phyloP scores from a whole-genome alignment of 1,139 yeast species.

The Geotrichum candidum region DNA sequence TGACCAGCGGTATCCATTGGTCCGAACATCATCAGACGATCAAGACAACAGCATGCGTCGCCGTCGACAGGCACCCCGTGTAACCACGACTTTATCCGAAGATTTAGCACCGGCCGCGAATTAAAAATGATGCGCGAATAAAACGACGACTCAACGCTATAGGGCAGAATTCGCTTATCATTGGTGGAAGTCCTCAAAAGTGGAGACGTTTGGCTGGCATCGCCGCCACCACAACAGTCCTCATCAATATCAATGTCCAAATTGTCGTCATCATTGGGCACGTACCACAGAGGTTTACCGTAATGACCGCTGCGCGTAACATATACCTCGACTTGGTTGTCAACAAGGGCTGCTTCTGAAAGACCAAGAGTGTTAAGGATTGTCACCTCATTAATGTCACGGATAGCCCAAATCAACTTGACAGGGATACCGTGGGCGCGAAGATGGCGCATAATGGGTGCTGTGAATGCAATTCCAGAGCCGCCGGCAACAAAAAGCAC shows the following conservation, averaged over 20 bases:
- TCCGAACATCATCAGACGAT: constrained; percentile 28
- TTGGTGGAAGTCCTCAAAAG: not conserved
- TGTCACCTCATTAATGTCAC: constrained; percentile 71
- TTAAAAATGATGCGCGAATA: constrained; percentile 29
- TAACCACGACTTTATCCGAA: constrained; percentile 36
- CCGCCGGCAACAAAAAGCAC: constrained; percentile 69
- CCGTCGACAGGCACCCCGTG: constrained; percentile 32
- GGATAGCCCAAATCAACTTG: constrained; percentile 80
- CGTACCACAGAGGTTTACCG: constrained; percentile 4
- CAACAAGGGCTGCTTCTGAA: constrained; percentile 27
- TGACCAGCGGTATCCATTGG: constrained; percentile 46
- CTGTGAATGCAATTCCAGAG: constrained; percentile 70
- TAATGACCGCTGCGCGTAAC: constrained; percentile 25
- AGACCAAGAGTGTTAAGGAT: constrained; percentile 43
- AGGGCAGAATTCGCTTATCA: not conserved
- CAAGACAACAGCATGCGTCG: constrained; percentile 35
- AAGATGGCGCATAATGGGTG: constrained; percentile 72
- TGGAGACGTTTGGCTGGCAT: not conserved
- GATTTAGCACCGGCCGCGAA: constrained; percentile 36
- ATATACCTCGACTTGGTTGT: constrained; percentile 31
- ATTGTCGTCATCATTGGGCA: constrained; percentile 11
- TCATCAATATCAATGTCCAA: constrained; percentile 10
- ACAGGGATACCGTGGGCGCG: constrained; percentile 72
- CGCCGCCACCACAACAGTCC: constrained; percentile 11
- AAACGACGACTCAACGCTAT: constrained; percentile 4